Base-by-base conservation (phyloP, 768 basidiomycete species). In the Pulveroboletus sp. region DNA sequence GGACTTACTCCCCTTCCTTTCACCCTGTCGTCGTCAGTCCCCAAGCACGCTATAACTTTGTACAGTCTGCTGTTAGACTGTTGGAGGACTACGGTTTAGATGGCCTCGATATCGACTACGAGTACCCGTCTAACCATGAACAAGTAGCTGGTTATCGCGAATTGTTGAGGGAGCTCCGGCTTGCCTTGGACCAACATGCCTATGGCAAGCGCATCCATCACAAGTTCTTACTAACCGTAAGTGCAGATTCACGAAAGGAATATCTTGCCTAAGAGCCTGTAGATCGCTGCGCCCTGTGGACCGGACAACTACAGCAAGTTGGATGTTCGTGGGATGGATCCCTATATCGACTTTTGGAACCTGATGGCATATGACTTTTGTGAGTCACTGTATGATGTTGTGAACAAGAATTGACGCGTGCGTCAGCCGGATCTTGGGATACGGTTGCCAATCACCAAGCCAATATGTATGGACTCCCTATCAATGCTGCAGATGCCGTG, bases 211-310 rank as follows among this genome's bases (percentile, higher is more conserved):
- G 79, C 6, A 74, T 77, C 27, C 66, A 79, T 32, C 82, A 81
- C 64, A 79, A 71, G 53, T 91, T 88, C 69, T 70, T 85, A 31
- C 69, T 96, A 36, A 91, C 88, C 2, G 91, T 89, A 58, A 59
- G 84, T 67, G 30, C 40, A 24, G 9, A 40, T n/a, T 13, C 39
- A 36, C 27, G 18, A 47, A 35, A 11, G 5, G 11, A 43, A 39
- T 42, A 9, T 7, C 26, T 15, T 37, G 13, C 26, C 27, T 57
- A 39, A 48, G 44, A 28, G 18, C 33, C 33, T 59, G 28, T 40
- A 93, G 89, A 86, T 95, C 47, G 91, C 92, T 35, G 90, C 95
- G 1, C 94, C 96, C 2, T 95, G 93, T 67, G 96, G 96, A 28
- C 80, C 86, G 3, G 78, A 86, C 55, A 83, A 96, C 58, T 93